Percentiles rank a stretch among this genome's conserved stretches.
These are phyloP conservation scores for Ophiostoma ulmi DNA, from an alignment of 2,329 filamentous ascomycete genomes.

Conservation along the genomic window DNA sequence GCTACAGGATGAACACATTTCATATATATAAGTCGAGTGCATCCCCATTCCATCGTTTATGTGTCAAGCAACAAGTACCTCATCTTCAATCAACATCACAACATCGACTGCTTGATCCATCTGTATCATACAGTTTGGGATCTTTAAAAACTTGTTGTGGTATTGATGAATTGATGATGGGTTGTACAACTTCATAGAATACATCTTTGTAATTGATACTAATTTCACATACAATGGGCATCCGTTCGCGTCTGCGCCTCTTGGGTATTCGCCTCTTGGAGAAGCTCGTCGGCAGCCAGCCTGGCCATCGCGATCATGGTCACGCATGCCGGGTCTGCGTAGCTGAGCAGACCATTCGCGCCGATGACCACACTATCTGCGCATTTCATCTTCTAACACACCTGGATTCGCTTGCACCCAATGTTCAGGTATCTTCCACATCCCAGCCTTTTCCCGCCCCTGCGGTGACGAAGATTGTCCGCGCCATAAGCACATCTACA, in stretches of 20 bases:
- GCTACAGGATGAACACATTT: not conserved
- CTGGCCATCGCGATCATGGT: not conserved
- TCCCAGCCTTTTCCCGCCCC: not conserved
- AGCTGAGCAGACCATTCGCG: not conserved
- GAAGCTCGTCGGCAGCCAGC: not conserved
- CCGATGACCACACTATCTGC: constrained; percentile 8
- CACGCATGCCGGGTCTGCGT: constrained; percentile 14
- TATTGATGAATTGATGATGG: no score
- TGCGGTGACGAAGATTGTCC: not conserved
- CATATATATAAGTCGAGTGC: not conserved
- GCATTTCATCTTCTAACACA: constrained; percentile 28
- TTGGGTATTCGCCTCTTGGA: not conserved
- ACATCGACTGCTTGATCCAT: not conserved
- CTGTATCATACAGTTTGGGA: not conserved
- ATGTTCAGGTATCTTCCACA: constrained; percentile 15
- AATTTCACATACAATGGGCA: not conserved
- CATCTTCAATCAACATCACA: not conserved
- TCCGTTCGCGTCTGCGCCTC: not conserved
- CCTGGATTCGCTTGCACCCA: not conserved
- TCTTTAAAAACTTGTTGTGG: not conserved
- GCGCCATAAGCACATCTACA: not conserved
- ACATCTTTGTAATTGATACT: not conserved
- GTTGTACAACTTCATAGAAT: no score
- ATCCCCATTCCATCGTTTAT: not conserved
- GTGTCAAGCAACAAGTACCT: not conserved